A percentile compares a stretch with the other conserved stretches of the same genome.
Conservation (phyloP, 2,329 filamentous ascomycete genomes). For the Trichoderma atrobrunneum region DNA sequence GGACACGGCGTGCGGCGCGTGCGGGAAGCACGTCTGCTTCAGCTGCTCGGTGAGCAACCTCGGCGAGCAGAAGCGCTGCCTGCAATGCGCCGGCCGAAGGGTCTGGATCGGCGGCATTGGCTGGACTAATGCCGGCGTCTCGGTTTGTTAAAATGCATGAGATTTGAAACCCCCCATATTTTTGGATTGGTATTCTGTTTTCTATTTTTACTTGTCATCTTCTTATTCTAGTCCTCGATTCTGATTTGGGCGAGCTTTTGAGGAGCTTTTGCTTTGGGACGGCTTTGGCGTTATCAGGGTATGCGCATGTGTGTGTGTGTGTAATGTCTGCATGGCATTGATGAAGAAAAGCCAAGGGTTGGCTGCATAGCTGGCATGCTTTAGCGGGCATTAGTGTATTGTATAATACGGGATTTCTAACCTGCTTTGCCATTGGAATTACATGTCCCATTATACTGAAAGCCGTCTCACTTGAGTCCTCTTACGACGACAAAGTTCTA, state of each 20-base stretch:
- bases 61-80: constrained; percentile 51
- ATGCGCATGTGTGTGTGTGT: background rate
- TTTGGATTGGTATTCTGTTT: background rate
- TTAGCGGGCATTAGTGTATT: background rate
- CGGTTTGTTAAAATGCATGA: constrained; percentile 25
- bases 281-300: constrained; percentile 2
- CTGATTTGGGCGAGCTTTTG: background rate
- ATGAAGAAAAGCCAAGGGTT: background rate
- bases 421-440: background rate
- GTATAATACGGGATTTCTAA: background rate
- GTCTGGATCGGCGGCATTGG: constrained; percentile 22
- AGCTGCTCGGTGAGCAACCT: constrained; percentile 59
- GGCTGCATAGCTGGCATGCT: constrained; percentile 4
- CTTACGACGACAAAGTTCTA: background rate
- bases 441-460: background rate
- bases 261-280: background rate
- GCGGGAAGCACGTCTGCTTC: constrained; percentile 56
- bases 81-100: constrained; percentile 48
- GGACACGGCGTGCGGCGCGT: constrained; percentile 44
- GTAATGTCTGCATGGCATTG: background rate
- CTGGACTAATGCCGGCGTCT: constrained; percentile 24
- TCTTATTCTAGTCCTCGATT: background rate
- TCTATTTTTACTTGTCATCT: background rate
- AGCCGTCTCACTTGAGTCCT: background rate
- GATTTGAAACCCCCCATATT: background rate